Evolutionary conservation across 805 yeast species (phyloP), one percentile per base, ranked within the genome.

Genomic region (Ogataea pignaliae): DNA sequence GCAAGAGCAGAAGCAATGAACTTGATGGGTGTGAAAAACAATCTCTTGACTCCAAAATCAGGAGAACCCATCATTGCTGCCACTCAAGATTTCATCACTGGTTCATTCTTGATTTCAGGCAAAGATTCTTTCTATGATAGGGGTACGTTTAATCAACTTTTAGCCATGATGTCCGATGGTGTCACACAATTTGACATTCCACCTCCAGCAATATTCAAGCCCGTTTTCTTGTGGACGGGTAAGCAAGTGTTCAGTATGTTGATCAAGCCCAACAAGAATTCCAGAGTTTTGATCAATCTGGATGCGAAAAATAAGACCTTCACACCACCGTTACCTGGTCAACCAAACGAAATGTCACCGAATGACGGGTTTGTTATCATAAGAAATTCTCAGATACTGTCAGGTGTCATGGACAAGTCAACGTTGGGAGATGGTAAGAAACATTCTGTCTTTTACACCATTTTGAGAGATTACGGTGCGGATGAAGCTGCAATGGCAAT

Each of bases 51-150:
- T 1, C 99, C 99, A 10, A 88, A 90, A 60, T 87, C 96, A 29
- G 99, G 99, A 56, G 99, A 95, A 60, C 99, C 99, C 0, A 93
- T 93, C 56, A 93, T 93, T 75, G 99, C 99, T 0, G 99, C 99
- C 9, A 93, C 99, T 1, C 99, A 93, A 72, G 99, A 93, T 79
- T 93, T 93, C 72, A 93, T 93, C 57, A 90, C 98, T 6, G 99
- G 98, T 15, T 88, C 97, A 0, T 93, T 83, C 63, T 72, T 93
- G 59, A 87, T 93, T 35, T 85, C 97, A 1, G 88, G 86, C 57
- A 95, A 93, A 66, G 98, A 95, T 64, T 78, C 95, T 1, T 93
- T 93, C 64, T 91, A 79, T 60, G 96, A 90, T 66, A 76, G 96
- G 52, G 93, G 91, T 2, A 72, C 87, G 9, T 79, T 93, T 44